Evolutionary conservation across 371 early-diverging fungal genomes (phyloP).

Genomic region (Mucor indicus): DNA sequence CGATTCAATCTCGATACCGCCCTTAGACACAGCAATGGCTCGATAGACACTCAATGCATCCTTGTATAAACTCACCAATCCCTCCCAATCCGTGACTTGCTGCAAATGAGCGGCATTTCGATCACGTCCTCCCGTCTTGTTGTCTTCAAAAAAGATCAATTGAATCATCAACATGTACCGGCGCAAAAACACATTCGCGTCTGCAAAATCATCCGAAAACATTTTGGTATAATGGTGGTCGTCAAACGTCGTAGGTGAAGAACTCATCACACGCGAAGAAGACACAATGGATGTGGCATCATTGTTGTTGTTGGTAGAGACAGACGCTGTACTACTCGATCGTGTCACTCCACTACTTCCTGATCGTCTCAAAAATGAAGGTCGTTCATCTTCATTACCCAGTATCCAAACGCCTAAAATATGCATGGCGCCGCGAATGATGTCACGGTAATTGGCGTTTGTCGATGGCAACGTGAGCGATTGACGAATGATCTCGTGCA

Average conservation of each 20-base stretch:
- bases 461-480: constrained; percentile 58
- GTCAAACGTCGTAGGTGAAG: constrained; percentile 10
- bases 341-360: constrained; percentile 32
- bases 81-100: constrained; percentile 48
- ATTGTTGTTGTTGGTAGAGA: constrained; percentile 9
- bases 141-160: constrained; percentile 44
- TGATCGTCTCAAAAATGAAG: constrained; percentile 56
- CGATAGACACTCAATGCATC: constrained; percentile 62
- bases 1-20: constrained; percentile 62
- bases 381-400: constrained; percentile 66
- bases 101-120: constrained; percentile 12
- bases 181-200: constrained; percentile 58
- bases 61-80: constrained; percentile 49
- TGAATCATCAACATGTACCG: constrained; percentile 58
- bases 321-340: constrained; percentile 38
- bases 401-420: constrained; percentile 74
- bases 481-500: constrained; percentile 77
- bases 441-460: constrained; percentile 57
- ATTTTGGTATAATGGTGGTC: too few species aligned
- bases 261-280: background rate
- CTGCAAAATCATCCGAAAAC: constrained; percentile 29
- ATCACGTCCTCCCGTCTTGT: constrained; percentile 1
- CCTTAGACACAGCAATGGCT: constrained; percentile 49
- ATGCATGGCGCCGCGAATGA: constrained; percentile 66
- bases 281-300: background rate